Conservation (phyloP, 495 filamentous ascomycete genomes). For the Talaromyces liani region DNA sequence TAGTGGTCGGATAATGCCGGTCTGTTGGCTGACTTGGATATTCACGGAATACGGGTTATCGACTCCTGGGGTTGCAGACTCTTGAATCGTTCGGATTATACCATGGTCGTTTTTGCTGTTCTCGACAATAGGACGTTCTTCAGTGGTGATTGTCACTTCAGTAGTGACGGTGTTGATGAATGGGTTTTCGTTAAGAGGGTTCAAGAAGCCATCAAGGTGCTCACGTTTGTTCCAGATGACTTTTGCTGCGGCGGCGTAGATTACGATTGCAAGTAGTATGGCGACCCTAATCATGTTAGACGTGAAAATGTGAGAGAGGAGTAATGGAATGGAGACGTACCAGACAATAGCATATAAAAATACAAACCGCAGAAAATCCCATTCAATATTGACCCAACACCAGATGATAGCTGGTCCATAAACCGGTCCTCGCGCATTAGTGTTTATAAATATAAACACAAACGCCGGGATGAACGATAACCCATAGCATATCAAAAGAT, state of each 20-base stretch:
- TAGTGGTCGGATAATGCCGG: not conserved
- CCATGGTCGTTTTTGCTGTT: not conserved
- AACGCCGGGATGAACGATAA: conserved; percentile 57
- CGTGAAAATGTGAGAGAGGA: not conserved
- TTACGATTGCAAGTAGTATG: conserved; percentile 53
- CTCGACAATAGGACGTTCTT: conserved; percentile 13
- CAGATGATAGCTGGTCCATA: conserved; percentile 70
- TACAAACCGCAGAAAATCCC: conserved; percentile 60
- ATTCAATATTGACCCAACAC: conserved; percentile 64
- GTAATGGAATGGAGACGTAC: conserved; percentile 27
- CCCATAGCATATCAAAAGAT: conserved; percentile 60
- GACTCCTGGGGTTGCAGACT: not conserved
- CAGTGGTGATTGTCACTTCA: conserved; percentile 34
- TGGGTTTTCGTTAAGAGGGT: conserved; percentile 33
- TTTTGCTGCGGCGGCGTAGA: conserved; percentile 54
- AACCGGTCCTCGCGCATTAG: conserved; percentile 32
- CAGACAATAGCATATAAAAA: conserved; percentile 71
- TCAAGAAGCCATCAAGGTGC: conserved; percentile 28
- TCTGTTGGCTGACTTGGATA: not conserved
- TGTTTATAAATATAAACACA: conserved; percentile 49
- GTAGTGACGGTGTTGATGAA: conserved; percentile 46
- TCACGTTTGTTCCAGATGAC: conserved; percentile 48
- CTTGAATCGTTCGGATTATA: not conserved
- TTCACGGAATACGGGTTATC: not conserved
- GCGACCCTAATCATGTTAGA: conserved; percentile 31